Evolutionary conservation across 257 asterid species (phyloP).

Genomic region (Solanum piurae): DNA sequence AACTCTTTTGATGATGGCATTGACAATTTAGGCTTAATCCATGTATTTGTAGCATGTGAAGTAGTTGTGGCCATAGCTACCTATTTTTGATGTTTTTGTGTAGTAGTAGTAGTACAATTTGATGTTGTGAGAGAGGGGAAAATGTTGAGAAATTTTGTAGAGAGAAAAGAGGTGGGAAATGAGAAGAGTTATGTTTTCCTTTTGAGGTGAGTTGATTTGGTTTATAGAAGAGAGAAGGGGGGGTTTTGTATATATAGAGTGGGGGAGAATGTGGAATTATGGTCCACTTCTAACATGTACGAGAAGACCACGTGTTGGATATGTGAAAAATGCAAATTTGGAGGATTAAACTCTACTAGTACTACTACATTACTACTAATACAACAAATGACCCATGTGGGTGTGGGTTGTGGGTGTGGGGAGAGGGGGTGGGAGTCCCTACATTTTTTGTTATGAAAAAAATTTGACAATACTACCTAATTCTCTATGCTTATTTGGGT

Average conservation of each 20-base stretch:
- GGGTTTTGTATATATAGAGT: neutral
- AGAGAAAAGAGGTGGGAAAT: neutral
- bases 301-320: slow-evolving; percentile 72
- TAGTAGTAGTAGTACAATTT: neutral
- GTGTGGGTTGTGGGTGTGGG: neutral
- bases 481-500: neutral
- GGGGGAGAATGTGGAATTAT: slow-evolving; percentile 7
- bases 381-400: neutral
- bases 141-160: neutral
- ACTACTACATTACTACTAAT: neutral
- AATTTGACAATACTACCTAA: neutral
- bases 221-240: neutral
- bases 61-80: slow-evolving; percentile 40
- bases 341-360: neutral
- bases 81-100: slow-evolving; percentile 14
- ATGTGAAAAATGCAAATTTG: slow-evolving; percentile 14
- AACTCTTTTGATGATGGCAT: slow-evolving; percentile 1
- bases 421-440: too few species aligned
- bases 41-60: slow-evolving; percentile 18
- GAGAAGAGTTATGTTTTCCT: neutral
- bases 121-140: neutral
- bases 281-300: slow-evolving; percentile 39
- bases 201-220: neutral
- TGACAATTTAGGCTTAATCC: slow-evolving; percentile 26
- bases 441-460: neutral